Conservation (phyloP, 305 asterid genomes). For the Solanum aculeatissimum region DNA sequence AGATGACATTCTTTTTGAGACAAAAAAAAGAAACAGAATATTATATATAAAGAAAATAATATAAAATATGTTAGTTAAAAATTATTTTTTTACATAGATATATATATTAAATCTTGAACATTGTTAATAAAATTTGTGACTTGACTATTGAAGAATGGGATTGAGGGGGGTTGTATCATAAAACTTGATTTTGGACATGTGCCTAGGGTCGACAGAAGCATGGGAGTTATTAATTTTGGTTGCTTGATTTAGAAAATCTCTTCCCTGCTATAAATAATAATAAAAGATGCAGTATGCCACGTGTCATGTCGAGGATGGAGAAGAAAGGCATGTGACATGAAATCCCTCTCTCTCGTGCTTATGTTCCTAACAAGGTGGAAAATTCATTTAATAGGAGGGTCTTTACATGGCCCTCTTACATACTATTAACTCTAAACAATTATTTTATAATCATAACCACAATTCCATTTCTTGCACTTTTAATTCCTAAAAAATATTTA, state of each 20-base stretch:
- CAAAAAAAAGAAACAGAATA: no score
- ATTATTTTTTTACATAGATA: no score
- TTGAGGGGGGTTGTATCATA: background rate
- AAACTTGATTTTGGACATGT: conserved; percentile 18
- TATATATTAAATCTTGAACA: no score
- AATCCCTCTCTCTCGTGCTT: conserved; percentile 40
- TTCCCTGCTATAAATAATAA: conserved; percentile 26
- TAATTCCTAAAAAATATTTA: background rate
- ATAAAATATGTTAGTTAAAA: no score
- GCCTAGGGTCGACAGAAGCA: conserved; percentile 44
- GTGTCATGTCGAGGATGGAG: conserved; percentile 33
- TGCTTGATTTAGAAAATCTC: conserved; percentile 27
- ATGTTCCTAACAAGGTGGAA: conserved; percentile 62
- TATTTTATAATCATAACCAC: background rate
- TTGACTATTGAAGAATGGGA: background rate
- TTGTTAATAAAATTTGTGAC: no score
- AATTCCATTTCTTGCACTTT: background rate
- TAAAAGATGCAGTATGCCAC: conserved; percentile 24
- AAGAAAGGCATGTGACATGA: conserved; percentile 59
- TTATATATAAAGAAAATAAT: no score
- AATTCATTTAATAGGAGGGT: background rate
- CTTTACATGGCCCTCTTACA: conserved; percentile 2
- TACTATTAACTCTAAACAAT: background rate
- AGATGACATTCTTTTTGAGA: no score
- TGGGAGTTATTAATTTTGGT: conserved; percentile 20